Conservation (phyloP, 805 yeast species). For the Brettanomyces custersianus region DNA sequence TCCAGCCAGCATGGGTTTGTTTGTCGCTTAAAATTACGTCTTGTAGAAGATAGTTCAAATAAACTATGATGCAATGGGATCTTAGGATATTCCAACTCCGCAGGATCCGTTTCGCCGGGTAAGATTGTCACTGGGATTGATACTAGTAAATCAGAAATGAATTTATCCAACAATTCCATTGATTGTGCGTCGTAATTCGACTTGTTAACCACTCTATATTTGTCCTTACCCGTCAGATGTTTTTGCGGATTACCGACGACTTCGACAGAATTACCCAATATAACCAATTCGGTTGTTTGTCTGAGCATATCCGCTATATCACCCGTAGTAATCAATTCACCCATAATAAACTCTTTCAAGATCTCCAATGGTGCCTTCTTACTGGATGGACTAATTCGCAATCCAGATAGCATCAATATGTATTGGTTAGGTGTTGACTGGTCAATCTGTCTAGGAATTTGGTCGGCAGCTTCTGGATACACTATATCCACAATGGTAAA, state of each 20-base stretch:
- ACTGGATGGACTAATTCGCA: constrained; percentile 40
- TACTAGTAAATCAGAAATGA: constrained; percentile 45
- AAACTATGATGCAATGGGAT: constrained; percentile 80
- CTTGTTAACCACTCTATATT: constrained; percentile 43
- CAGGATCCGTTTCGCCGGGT: constrained; percentile 85
- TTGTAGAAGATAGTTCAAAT: constrained; percentile 33
- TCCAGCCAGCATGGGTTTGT: constrained; percentile 76
- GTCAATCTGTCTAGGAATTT: constrained; percentile 24
- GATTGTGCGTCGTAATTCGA: constrained; percentile 43
- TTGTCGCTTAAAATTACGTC: constrained; percentile 31
- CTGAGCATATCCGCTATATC: constrained; percentile 11
- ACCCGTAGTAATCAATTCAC: constrained; percentile 39
- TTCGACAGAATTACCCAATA: constrained; percentile 61
- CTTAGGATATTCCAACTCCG: constrained; percentile 80
- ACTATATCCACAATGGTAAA: constrained; percentile 77
- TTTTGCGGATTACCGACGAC: constrained; percentile 15
- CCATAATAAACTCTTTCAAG: constrained; percentile 61
- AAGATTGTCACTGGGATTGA: constrained; percentile 64
- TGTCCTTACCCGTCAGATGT: constrained; percentile 22
- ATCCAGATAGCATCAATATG: constrained; percentile 72
- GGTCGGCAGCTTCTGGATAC: constrained; percentile 61
- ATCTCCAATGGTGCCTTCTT: constrained; percentile 34
- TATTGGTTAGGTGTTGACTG: constrained; percentile 21
- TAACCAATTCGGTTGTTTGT: constrained; percentile 40
- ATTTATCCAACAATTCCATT: constrained; percentile 46